Percentiles rank a stretch among this genome's conserved stretches.
These are phyloP conservation scores for Pyrenophora seminiperda DNA, from an alignment of 2,329 filamentous ascomycete genomes.

Conservation along the genomic window DNA sequence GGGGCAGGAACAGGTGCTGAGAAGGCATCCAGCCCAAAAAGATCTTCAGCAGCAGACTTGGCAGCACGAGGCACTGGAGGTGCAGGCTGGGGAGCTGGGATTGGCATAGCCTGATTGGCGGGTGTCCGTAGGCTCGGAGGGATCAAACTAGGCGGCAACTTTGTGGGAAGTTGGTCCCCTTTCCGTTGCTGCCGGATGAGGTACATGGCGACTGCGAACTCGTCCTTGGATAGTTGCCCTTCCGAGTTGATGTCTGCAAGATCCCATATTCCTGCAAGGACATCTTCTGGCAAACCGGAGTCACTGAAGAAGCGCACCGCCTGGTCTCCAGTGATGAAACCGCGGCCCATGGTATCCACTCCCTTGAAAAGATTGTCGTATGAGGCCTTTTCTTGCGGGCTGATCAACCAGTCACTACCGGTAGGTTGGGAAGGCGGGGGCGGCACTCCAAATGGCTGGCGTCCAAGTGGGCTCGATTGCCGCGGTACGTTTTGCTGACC, in stretches of 20 bases:
- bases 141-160: constrained; percentile 79
- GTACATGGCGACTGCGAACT: constrained; percentile 98
- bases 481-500: constrained; percentile 58
- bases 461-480: constrained; percentile 65
- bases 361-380: constrained; percentile 87
- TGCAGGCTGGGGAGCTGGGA: constrained; percentile 54
- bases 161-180: constrained; percentile 70
- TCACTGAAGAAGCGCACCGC: constrained; percentile 94
- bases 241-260: constrained; percentile 91
- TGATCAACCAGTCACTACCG: constrained; percentile 79
- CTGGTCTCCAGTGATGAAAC: constrained; percentile 90
- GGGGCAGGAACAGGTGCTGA: constrained; percentile 56
- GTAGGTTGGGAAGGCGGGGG: constrained; percentile 59
- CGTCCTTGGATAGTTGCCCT: constrained; percentile 81
- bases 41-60: constrained; percentile 87
- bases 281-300: constrained; percentile 85
- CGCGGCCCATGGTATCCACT: constrained; percentile 79
- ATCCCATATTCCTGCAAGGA: constrained; percentile 94
- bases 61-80: constrained; percentile 40
- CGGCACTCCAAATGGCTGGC: constrained; percentile 56
- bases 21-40: constrained; percentile 87
- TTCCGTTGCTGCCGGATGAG: constrained; percentile 88
- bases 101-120: constrained; percentile 56
- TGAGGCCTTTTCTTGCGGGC: constrained; percentile 78
- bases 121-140: constrained; percentile 77